Conservation (phyloP, 192 early-diverging fungal genomes). For the Dimargaris verticillata region DNA sequence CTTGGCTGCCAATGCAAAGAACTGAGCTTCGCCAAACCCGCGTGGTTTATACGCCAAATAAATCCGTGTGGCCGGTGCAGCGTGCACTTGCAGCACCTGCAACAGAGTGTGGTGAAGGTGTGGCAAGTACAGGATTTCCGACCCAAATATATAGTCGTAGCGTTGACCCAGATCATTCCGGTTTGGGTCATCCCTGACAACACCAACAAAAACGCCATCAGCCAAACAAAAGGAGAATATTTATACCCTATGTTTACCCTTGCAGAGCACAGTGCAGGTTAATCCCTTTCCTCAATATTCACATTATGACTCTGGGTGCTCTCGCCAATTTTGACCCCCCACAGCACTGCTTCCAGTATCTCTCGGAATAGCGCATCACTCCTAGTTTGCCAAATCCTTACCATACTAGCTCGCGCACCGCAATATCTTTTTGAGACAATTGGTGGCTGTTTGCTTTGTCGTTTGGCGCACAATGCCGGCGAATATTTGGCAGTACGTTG, state of each 20-base stretch:
- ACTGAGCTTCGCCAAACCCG: background rate
- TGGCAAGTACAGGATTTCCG: conserved; percentile 2
- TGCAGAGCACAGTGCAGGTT: background rate
- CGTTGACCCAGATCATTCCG: background rate
- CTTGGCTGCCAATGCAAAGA: background rate
- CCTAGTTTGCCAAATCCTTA: background rate
- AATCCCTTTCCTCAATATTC: background rate
- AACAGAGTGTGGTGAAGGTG: background rate
- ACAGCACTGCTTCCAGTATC: too few species aligned
- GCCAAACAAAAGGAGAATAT: background rate
- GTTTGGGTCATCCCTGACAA: background rate
- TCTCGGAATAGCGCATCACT: too few species aligned
- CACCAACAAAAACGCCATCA: background rate
- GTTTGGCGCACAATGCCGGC: background rate
- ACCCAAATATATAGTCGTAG: background rate
- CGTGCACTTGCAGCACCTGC: background rate
- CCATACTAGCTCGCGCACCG: background rate
- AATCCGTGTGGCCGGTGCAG: background rate
- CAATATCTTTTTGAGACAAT: background rate
- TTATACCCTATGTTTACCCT: background rate
- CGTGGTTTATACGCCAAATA: background rate
- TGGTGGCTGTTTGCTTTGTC: background rate
- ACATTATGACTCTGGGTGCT: background rate
- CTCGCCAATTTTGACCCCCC: too few species aligned
- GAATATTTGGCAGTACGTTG: background rate